A percentile compares a stretch with the other conserved stretches of the same genome.
Conservation (phyloP, 2,329 filamentous ascomycete genomes). For the Talaromyces albobiverticillius region DNA sequence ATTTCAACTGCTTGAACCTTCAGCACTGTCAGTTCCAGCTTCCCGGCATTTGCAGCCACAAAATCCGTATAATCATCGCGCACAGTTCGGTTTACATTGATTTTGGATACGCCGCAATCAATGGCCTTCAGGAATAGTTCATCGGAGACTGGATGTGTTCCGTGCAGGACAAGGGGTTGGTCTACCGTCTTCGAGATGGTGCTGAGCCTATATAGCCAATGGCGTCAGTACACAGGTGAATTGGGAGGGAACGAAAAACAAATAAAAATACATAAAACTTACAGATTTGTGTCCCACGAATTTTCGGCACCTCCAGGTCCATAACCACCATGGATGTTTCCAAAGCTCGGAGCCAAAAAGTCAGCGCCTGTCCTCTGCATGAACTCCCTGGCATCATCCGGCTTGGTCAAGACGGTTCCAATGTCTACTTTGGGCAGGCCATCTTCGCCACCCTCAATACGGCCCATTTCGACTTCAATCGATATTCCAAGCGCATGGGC, state of each 20-base stretch:
- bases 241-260: not conserved
- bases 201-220: not conserved
- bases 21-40: constrained; percentile 16
- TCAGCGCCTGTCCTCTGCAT: not conserved
- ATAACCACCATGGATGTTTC: constrained; percentile 7
- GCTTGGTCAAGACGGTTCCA: not conserved
- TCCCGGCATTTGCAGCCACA: constrained; percentile 15
- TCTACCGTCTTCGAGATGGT: not conserved
- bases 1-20: constrained; percentile 16
- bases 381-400: not conserved
- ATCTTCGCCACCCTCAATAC: no score
- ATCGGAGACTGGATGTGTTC: constrained; percentile 22
- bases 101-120: constrained; percentile 20
- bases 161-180: constrained; percentile 20
- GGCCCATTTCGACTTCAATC: constrained; percentile 7
- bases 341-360: constrained; percentile 5
- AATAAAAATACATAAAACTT: not conserved
- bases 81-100: constrained; percentile 25
- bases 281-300: constrained; percentile 15
- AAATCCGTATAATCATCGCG: constrained; percentile 23
- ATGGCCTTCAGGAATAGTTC: constrained; percentile 19
- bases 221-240: no score
- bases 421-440: constrained; percentile 1
- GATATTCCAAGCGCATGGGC: not conserved
- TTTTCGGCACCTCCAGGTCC: constrained; percentile 23